These are phyloP conservation scores for Fusarium pseudocircinatum DNA, from an alignment of 2,329 filamentous ascomycete genomes.

Conservation along the genomic window DNA sequence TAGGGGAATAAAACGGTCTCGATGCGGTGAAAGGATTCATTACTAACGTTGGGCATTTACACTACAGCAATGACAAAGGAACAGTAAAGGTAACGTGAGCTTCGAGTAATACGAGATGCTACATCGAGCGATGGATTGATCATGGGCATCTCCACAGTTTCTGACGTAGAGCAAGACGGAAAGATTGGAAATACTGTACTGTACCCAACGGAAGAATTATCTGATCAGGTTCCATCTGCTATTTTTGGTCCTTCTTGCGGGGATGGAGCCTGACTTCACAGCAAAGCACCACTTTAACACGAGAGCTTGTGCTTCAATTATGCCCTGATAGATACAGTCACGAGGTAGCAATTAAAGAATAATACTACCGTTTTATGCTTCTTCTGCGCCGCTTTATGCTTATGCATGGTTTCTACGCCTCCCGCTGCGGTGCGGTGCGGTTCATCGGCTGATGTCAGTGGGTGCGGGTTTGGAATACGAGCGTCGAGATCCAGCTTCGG, in stretches of 20 bases:
- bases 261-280: constrained; percentile 8
- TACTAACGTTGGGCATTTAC: not conserved
- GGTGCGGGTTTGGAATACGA: constrained; percentile 31
- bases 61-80: not conserved
- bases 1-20: not conserved
- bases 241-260: constrained; percentile 3
- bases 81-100: not conserved
- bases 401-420: not conserved
- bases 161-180: constrained; percentile 13
- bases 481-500: constrained; percentile 35
- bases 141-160: not conserved
- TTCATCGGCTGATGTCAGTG: constrained; percentile 32
- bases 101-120: not conserved
- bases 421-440: not conserved
- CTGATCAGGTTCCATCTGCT: not conserved
- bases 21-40: constrained; percentile 12
- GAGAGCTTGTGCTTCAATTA: not conserved
- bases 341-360: not conserved
- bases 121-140: not conserved
- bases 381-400: not conserved
- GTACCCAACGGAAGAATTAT: constrained; percentile 5
- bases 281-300: not conserved
- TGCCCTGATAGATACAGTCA: not conserved
- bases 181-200: not conserved
- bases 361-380: constrained; percentile 14